Evolutionary conservation across 208 protist genomes (phyloP), one percentile per base, ranked within the genome.

Genomic region (Leishmania braziliensis): DNA sequence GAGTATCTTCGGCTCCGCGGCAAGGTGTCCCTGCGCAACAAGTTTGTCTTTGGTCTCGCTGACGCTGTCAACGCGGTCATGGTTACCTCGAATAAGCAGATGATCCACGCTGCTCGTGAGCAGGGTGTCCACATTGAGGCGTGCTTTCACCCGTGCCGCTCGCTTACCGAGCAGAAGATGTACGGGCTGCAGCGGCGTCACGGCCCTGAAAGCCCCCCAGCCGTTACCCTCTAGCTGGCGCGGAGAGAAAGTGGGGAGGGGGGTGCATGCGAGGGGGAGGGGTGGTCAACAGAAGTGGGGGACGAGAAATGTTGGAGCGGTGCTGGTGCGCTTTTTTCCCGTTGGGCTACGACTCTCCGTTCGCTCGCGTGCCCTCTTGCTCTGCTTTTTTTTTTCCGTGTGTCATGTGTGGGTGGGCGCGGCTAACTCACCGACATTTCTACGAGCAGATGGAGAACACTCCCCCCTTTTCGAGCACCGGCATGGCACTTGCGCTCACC

Each of bases 121-220:
- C 85, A 92, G 68, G 85, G 86, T 26, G 60, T 96, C 2, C 73
- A 84, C 14, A 12, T 96, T 29, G 78, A 81, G 29, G 84, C 84
- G 12, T 60, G 71, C 29, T 77, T 89, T 39, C 92, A 96, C 83
- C 92, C 92, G 0, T 91, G 90, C 16, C 87, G 92, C 46, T 90
- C 92, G 43, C 84, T 96, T 8, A 91, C 88, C 51, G 90, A 96
- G 82, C 89, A 89, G 80, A 94, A 96, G 58, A 43, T 93, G 29
- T 80, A 87, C 58, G 56, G 77, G 43, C 75, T 90, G 56, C 69
- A 9, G 6, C 84, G 90, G 20, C 79, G 89, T 12, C 83, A 85
- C 26, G 92, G 92, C 10, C 90, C 89, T 26, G 50, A 51, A 1
- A 85, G 84, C 50, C 90, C 89, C 2, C 90, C 92, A 18, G 51